Base-by-base conservation (phyloP, 169 alveolate genomes). In the Cystoisospora suis region DNA sequence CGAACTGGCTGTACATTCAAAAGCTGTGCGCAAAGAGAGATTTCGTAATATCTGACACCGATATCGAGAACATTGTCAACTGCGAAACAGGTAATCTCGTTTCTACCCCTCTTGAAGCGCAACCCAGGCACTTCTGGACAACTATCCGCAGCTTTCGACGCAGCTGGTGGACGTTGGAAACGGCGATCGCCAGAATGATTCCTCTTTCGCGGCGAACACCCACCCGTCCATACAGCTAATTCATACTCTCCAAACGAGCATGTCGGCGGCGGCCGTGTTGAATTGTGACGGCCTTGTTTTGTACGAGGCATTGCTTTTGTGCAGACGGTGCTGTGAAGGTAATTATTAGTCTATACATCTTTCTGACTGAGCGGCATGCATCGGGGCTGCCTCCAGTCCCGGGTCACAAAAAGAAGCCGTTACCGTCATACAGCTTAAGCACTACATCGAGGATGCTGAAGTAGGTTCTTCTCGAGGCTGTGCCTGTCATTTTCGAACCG, bases 1-100 rank as follows among this genome's bases (percentile, higher is more conserved):
- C 38, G 47, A 72, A 72, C 58, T 72, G 83, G 83, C 47, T 40
- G 47, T 42, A 15, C 83, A 40, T 72, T n/a, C 83, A 72, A 34
- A 47, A 72, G 58, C 45, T 36, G 20, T 72, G 83, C 45, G 2
- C 56, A 9, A 72, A 72, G 56, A 29, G 32, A 36, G 23, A 40
- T 38, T 72, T 72, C 3, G 83, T 36, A 32, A 38, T 72, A 34
- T 2, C 38, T 20, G 32, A 36, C 53, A 17, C 7, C 12, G 83
- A 72, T 15, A 72, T 72, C 45, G 83, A 72, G 23, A 56, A 56
- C 56, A n/a, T 72, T n/a, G 58, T 72, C 58, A 6, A 72, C 27
- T 72, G 40, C 45, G 83, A 72, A 38, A 38, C 58, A 36, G 83
- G 83, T 72, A 65, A 38, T 4, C 61, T 9, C 61, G n/a, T n/a